These are phyloP conservation scores for Russula sp. DNA, from an alignment of 768 basidiomycete species.

Conservation along the genomic window DNA sequence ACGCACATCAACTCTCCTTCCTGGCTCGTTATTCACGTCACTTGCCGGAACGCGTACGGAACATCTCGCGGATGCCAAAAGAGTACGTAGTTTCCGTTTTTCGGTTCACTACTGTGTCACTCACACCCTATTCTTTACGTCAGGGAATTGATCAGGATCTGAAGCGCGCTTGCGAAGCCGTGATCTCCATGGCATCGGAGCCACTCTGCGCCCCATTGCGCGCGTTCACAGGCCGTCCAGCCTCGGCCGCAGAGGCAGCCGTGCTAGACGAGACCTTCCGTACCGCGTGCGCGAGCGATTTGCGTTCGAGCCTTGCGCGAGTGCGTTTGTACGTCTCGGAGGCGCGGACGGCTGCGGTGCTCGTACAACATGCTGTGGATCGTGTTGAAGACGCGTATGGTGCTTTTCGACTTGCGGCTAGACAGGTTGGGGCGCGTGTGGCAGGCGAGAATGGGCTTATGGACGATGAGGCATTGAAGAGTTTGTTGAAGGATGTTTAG, in stretches of 20 bases:
- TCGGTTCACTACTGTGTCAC: constrained; percentile 6
- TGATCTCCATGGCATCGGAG: constrained; percentile 63
- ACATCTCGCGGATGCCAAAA: constrained; percentile 66
- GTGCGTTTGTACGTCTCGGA: constrained; percentile 80
- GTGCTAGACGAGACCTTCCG: constrained; percentile 55
- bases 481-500: constrained; percentile 27
- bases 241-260: constrained; percentile 51
- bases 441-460: constrained; percentile 35
- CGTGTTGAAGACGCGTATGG: constrained; percentile 73
- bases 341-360: constrained; percentile 68
- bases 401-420: constrained; percentile 62
- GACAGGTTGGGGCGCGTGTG: constrained; percentile 46
- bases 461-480: constrained; percentile 39
- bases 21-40: constrained; percentile 67
- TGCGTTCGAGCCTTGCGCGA: constrained; percentile 53
- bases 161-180: constrained; percentile 78
- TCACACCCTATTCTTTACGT: background rate
- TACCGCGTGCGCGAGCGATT: constrained; percentile 51
- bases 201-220: constrained; percentile 58
- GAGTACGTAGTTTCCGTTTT: constrained; percentile 45
- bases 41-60: constrained; percentile 64
- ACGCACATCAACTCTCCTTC: constrained; percentile 57
- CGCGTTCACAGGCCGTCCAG: constrained; percentile 58
- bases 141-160: constrained; percentile 87
- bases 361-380: constrained; percentile 74